Conservation (phyloP, 73 alveolate species). For the Effrenium voratum region DNA sequence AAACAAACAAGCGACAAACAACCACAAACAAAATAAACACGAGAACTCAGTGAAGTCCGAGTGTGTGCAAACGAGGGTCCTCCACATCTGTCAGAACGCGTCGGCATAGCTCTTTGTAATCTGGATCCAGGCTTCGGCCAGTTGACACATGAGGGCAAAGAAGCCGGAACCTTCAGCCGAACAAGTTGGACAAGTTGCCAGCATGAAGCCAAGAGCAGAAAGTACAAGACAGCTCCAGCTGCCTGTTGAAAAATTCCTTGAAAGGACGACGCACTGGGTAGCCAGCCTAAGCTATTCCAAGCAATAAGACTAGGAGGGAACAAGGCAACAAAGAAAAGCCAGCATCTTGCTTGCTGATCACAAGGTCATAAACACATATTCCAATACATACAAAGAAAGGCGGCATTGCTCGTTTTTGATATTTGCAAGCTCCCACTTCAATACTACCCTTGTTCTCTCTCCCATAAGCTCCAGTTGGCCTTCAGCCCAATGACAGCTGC, state of each 20-base stretch:
- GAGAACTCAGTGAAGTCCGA: neutral
- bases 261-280: conserved; percentile 95
- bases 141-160: conserved; percentile 64
- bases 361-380: too few relatives aligned
- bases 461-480: neutral
- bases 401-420: too few relatives aligned
- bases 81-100: conserved; percentile 37
- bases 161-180: conserved; percentile 44
- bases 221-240: neutral
- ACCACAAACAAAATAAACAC: neutral
- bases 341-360: too few relatives aligned
- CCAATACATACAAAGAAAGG: too few relatives aligned
- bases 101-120: conserved; percentile 74
- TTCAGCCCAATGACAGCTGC: neutral
- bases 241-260: conserved; percentile 97
- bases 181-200: neutral
- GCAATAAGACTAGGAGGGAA: too few relatives aligned
- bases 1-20: neutral
- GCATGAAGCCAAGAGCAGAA: neutral
- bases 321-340: too few relatives aligned
- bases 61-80: neutral
- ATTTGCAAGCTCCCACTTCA: too few relatives aligned
- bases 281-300: conserved; percentile 93
- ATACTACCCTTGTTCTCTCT: neutral
- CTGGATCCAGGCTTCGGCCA: conserved; percentile 62